Evolutionary conservation across 306 rosid species (phyloP), one percentile per base, ranked within the genome.

Genomic region (Psophocarpus tetragonolobus): DNA sequence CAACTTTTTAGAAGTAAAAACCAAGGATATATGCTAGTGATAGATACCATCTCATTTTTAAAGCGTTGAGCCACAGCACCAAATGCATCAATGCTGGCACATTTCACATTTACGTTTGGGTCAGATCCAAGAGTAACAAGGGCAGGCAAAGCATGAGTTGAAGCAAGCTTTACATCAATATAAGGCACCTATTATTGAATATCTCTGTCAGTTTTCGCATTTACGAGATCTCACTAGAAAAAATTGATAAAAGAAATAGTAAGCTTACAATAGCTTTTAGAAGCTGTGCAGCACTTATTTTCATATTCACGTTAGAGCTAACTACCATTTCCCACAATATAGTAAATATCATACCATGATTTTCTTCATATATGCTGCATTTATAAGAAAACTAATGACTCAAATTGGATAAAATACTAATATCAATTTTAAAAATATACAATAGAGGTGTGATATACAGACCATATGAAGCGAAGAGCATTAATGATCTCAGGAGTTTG

Each of bases 301-400:
- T 91, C 91, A 89, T 83, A 79, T 84, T 76, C 75, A 81, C 60
- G 51, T 85, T 84, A 24, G 96, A 81, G 85, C 93, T 90, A 61
- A 91, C 96, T 71, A 93, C 98, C 97, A 93, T 91, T 87, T 91
- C 97, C 97, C 98, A 93, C 58, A 93, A 80, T 73, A 93, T 90
- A 64, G 87, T 87, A 77, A 93, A 89, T 70, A 91, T 65, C 90
- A 88, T 81, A 30, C 81, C 75, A 44, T 93, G 97, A 75, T 93
- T 95, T 65, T 86, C 90, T 60, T 90, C 91, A 76, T 86, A 78
- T 53, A 90, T 90, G 86, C 97, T 95, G 92, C 92, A 92, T 53
- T 53, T 64, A 67, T 18, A 38, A 82, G 75, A 83, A 74, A 47
- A 39, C 39, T 50, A 23, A 15, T 65, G 62, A 76, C 51, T 74